phyloP scores from a whole-genome alignment of 805 yeast genomes.

The Schwanniomyces vanrijiae region DNA sequence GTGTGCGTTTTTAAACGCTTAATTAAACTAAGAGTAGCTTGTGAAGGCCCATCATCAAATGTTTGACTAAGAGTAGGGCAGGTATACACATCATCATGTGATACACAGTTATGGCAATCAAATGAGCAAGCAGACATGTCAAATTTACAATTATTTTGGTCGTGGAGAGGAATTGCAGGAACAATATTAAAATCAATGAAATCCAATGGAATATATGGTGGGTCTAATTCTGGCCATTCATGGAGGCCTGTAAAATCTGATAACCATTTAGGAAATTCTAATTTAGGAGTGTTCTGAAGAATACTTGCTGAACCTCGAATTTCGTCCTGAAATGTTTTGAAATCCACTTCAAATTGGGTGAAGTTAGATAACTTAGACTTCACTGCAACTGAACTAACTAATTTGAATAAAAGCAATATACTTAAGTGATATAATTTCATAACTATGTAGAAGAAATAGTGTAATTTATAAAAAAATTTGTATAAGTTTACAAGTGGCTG shows the following conservation, averaged over 20 bases:
- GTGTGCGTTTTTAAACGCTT: constrained; percentile 51
- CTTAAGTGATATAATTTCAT: not conserved
- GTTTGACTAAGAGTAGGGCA: constrained; percentile 80
- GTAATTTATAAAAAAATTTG: not conserved
- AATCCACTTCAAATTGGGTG: not conserved
- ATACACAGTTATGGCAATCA: constrained; percentile 80
- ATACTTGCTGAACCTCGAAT: not conserved
- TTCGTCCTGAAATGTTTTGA: not conserved
- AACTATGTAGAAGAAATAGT: not conserved
- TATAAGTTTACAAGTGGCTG: not conserved
- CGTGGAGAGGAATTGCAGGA: constrained; percentile 48
- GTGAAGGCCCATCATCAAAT: constrained; percentile 94
- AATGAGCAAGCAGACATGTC: constrained; percentile 62
- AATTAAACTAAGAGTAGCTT: constrained; percentile 62
- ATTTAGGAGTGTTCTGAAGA: not conserved
- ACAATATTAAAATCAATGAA: constrained; percentile 59
- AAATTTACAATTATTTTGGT: constrained; percentile 60
- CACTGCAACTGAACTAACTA: not conserved
- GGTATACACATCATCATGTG: constrained; percentile 71
- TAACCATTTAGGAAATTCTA: constrained; percentile 81
- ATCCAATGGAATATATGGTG: constrained; percentile 84
- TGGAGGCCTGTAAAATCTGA: constrained; percentile 66
- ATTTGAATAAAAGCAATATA: not conserved
- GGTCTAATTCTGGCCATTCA: constrained; percentile 84
- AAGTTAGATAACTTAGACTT: not conserved